Percentiles rank a stretch among this genome's conserved stretches.
Evolutionary conservation across 805 yeast genomes (phyloP).

Genomic region (Lipomyces starkeyi): DNA sequence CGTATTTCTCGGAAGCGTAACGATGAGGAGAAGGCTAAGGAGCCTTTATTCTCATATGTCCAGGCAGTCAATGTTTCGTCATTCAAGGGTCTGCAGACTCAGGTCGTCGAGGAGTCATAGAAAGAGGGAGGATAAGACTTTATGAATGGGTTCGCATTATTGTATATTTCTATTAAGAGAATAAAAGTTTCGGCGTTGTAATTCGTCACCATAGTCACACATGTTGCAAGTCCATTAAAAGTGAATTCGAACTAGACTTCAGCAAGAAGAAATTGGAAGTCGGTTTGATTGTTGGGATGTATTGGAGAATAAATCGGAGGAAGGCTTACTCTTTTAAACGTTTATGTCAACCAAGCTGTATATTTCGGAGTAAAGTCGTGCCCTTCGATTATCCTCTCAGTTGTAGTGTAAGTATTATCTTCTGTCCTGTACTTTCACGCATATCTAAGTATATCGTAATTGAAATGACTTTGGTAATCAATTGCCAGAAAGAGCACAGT

Average conservation of each 20-base stretch:
- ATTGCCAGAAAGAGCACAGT: not conserved
- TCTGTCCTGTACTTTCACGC: too few species aligned
- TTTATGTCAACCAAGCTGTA: not conserved
- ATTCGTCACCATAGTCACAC: too few species aligned
- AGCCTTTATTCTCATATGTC: constrained; percentile 96
- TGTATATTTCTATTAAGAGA: not conserved
- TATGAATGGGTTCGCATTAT: not conserved
- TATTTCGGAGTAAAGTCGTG: not conserved
- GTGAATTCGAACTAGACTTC: too few species aligned
- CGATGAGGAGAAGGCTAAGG: constrained; percentile 99
- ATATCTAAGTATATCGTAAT: too few species aligned
- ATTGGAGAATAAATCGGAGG: not conserved
- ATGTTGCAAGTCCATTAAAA: too few species aligned
- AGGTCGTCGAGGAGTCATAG: constrained; percentile 75
- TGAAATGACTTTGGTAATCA: not conserved
- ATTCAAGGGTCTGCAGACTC: constrained; percentile 97
- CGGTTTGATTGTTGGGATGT: not conserved
- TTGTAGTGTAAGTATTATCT: too few species aligned
- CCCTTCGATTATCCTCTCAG: too few species aligned
- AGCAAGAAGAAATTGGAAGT: too few species aligned
- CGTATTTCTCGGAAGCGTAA: constrained; percentile 99
- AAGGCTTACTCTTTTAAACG: too few species aligned
- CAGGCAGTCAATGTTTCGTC: constrained; percentile 96
- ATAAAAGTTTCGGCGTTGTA: not conserved
- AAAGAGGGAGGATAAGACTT: not conserved